Base-by-base conservation (phyloP, 257 asterid species). In the Rehmannia glutinosa region DNA sequence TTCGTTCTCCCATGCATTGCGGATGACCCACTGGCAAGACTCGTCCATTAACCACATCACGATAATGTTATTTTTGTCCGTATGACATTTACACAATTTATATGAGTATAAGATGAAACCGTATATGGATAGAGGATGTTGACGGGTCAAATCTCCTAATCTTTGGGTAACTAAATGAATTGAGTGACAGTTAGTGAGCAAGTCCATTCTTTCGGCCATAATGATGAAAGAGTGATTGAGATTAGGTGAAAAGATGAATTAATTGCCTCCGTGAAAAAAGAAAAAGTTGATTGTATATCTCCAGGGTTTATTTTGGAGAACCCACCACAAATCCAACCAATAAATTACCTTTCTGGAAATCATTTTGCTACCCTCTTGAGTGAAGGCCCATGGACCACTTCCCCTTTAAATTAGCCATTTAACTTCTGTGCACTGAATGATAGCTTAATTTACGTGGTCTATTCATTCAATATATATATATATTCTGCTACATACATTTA, bases 291-390 rank as follows among this genome's bases (percentile, higher is more conserved):
- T 64, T 51, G 41, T 41, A 63, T 27, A 45, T 68, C 68, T 70
- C 74, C 45, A 23, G 72, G 76, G 53, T 73, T 70, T 70, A 69
- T 65, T 66, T 78, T 64, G 68, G 68, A 60, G 77, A 52, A 65
- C 62, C 75, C 75, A 73, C 75, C 73, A 50, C 73, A 57, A 20
- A 43, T 71, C 7, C 5, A 24, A 24, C 36, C 45, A 59, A 70
- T 59, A 53, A 30, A 65, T 66, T 62, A 70, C 43, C 60, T 50
- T 52, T 49, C 70, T 42, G 63, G 8, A 63, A 71, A 79, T 79
- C 76, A 79, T 79, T 75, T 70, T 72, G 84, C 63, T 50, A 13
- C 68, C 73, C 84, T 67, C 70, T 71, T 63, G 3, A 53, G 23
- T 60, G 16, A 35, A 59, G 47, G 15, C 46, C 71, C 51, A 51